These are phyloP conservation scores for Sanghuangporus sanghuang DNA, from an alignment of 1,284 basidiomycete genomes.

Conservation along the genomic window DNA sequence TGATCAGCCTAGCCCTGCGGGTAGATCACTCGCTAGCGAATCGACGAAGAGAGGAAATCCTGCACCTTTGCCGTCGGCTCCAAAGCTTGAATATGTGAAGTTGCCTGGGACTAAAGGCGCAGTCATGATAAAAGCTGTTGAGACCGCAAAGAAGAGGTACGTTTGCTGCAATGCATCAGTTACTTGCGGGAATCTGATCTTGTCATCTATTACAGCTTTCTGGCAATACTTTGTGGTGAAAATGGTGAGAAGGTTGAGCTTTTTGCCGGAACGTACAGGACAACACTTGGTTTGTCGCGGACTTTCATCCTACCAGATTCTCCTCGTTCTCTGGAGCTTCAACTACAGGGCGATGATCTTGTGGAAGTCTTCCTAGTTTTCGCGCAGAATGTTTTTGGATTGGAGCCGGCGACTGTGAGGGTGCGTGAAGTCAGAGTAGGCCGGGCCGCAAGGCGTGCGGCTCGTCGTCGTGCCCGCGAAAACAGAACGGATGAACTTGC, in stretches of 20 bases:
- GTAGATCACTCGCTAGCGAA: conserved; percentile 31
- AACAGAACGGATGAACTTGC: conserved; percentile 46
- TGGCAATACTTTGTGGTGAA: conserved; percentile 87
- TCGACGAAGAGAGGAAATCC: conserved; percentile 30
- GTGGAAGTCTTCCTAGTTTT: conserved; percentile 87
- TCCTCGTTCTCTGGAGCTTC: conserved; percentile 76
- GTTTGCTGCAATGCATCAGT: conserved; percentile 16
- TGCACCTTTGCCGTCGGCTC: conserved; percentile 56
- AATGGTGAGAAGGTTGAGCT: conserved; percentile 88
- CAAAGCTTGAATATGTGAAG: conserved; percentile 85
- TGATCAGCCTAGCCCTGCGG: conserved; percentile 36
- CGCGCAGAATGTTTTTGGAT: conserved; percentile 81
- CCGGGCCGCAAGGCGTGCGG: conserved; percentile 77
- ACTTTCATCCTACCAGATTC: conserved; percentile 88
- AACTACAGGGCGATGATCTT: conserved; percentile 86
- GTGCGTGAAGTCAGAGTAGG: conserved; percentile 88
- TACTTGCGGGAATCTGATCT: conserved; percentile 14
- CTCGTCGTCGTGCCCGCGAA: conserved; percentile 68
- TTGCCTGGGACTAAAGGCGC: conserved; percentile 86
- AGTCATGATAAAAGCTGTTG: conserved; percentile 75
- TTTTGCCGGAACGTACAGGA: conserved; percentile 81
- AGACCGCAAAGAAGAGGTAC: conserved; percentile 82
- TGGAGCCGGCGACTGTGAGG: conserved; percentile 84
- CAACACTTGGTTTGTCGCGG: conserved; percentile 71
- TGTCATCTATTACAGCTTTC: conserved; percentile 48